These are phyloP conservation scores for Decorospora gaudefroyi DNA, from an alignment of 2,329 filamentous ascomycete genomes.

Conservation along the genomic window DNA sequence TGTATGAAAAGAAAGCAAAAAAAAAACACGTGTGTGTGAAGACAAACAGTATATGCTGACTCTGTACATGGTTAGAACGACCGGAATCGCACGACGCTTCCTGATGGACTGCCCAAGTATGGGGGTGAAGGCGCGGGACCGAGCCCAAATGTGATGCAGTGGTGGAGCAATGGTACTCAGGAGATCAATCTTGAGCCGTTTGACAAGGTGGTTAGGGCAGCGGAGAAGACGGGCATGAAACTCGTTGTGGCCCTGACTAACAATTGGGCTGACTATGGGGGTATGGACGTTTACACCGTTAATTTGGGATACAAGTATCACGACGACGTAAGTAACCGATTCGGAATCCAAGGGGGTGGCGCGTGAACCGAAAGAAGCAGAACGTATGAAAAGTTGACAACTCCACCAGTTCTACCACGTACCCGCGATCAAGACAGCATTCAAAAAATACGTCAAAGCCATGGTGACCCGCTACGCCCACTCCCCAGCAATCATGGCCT, in stretches of 20 bases:
- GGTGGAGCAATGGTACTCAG: constrained; percentile 48
- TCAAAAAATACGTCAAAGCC: constrained; percentile 55
- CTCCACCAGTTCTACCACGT: constrained; percentile 44
- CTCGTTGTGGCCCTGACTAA: constrained; percentile 61
- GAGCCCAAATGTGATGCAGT: constrained; percentile 55
- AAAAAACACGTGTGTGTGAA: no score
- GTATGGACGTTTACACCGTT: constrained; percentile 64
- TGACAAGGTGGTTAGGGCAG: constrained; percentile 58
- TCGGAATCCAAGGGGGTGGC: no score
- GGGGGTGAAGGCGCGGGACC: constrained; percentile 56
- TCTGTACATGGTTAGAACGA: no score
- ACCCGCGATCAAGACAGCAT: constrained; percentile 58
- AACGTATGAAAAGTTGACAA: constrained; percentile 6
- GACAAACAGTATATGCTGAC: no score
- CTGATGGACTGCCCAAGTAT: constrained; percentile 57
- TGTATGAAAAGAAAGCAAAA: no score
- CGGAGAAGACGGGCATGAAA: constrained; percentile 57
- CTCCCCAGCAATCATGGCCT: constrained; percentile 58
- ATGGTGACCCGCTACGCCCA: constrained; percentile 57
- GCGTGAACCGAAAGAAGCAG: no score
- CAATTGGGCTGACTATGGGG: constrained; percentile 64
- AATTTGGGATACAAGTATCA: constrained; percentile 59
- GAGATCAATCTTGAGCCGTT: constrained; percentile 53
- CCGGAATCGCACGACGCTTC: constrained; percentile 56
- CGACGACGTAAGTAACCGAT: constrained; percentile 49